Base-by-base conservation (phyloP, 306 rosid genomes). In the Dalbergia cochinchinensis region DNA sequence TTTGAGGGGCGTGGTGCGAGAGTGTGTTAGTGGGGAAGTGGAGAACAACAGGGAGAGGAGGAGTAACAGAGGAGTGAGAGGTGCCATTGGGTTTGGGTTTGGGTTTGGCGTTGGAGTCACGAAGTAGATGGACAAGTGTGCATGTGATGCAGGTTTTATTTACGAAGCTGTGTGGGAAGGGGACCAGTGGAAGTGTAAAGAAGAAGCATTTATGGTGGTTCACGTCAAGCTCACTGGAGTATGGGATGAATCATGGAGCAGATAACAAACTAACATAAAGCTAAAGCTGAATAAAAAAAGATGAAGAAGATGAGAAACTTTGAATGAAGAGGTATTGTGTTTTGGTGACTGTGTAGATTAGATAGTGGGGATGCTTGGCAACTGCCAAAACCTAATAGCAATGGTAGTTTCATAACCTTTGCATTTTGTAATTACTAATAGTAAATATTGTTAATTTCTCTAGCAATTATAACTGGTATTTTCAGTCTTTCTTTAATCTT, bases 201-300 rank as follows among this genome's bases (percentile, higher is more conserved):
- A 33, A 72, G 67, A 39, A 39, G 70, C 80, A 74, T 71, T 79
- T 41, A 67, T 60, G 62, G 76, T 1, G 37, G 34, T 35, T 86
- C 92, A 88, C 77, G 88, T 59, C 82, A 82, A 87, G 91, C 60
- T 78, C 71, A 72, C 75, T 78, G 47, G 47, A 11, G 47, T 7
- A 42, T 8, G 47, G 47, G 11, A 42, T 8, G 9, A 1, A 50
- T 50, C 16, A 50, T 15, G 18, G 14, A 50, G 57, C 18, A 81
- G 74, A 79, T 76, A 80, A 78, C 18, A 77, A 67, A 9, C 15
- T 26, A 13, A 18, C 7, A 26, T n/a, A 42, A 42, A 31, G 37
- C 3, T 6, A 50, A 50, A 50, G 18, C 6, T 5, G 5, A 12
- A 22, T 0, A 4, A 4, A 10, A 33, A 76, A 71, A 22, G 69